Conservation (phyloP, 2,329 filamentous ascomycete species). For the Aphanocladium album region DNA sequence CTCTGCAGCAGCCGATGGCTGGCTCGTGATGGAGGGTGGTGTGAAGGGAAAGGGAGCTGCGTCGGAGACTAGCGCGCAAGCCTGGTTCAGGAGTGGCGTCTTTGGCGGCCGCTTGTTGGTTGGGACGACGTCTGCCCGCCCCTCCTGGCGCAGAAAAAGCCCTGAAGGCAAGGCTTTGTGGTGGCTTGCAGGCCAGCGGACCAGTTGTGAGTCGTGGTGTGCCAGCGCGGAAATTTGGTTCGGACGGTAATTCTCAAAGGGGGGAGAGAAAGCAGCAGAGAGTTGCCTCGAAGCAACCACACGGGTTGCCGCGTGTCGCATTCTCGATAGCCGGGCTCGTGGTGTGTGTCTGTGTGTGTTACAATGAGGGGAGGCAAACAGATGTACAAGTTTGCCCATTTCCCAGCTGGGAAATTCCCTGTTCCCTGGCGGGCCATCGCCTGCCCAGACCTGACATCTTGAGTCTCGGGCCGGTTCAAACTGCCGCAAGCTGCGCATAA, state of each 20-base stretch:
- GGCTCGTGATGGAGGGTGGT: constrained; percentile 4
- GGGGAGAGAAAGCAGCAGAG: neutral
- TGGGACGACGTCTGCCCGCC: neutral
- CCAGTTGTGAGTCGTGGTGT: neutral
- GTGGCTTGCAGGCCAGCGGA: neutral
- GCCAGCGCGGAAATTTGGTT: constrained; percentile 1
- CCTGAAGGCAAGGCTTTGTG: neutral
- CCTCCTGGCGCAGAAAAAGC: neutral
- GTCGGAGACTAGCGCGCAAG: neutral
- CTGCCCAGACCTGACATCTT: neutral
- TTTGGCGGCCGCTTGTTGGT: constrained; percentile 3
- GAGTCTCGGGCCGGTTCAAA: neutral
- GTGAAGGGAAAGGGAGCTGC: neutral
- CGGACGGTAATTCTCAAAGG: neutral
- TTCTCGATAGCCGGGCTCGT: neutral
- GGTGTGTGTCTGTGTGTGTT: neutral
- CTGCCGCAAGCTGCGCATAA: neutral
- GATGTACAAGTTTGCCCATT: neutral
- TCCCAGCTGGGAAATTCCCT: neutral
- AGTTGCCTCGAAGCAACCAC: neutral
- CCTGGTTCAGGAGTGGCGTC: constrained; percentile 3
- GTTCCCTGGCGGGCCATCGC: neutral
- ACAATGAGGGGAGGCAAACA: neutral
- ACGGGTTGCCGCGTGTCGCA: neutral
- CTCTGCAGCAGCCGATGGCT: neutral